Conservation (phyloP, 2,329 filamentous ascomycete species). For the Didymella pinodella region DNA sequence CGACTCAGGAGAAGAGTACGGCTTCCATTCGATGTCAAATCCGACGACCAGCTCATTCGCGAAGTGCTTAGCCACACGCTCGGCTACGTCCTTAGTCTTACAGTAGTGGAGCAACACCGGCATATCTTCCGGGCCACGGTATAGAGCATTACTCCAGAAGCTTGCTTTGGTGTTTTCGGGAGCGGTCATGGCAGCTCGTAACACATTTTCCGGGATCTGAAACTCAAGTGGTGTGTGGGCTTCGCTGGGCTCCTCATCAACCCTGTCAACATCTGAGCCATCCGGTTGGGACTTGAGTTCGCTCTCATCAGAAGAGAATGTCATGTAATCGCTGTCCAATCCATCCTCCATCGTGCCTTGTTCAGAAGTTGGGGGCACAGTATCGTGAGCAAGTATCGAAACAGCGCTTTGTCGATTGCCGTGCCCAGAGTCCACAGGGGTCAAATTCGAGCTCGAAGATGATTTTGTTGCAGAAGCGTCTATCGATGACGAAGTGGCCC, state of each 20-base stretch:
- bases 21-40: constrained; percentile 89
- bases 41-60: constrained; percentile 75
- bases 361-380: neutral
- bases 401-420: no score
- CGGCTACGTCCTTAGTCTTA: constrained; percentile 69
- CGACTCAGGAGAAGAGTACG: constrained; percentile 45
- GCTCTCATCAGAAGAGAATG: constrained; percentile 1
- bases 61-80: constrained; percentile 74
- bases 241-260: constrained; percentile 27
- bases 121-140: constrained; percentile 63
- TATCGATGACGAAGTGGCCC: neutral
- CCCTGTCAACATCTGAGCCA: constrained; percentile 11
- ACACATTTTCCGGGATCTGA: constrained; percentile 42
- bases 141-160: constrained; percentile 74
- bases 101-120: constrained; percentile 81
- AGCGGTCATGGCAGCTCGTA: constrained; percentile 43
- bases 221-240: constrained; percentile 37
- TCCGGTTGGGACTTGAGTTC: neutral
- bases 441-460: neutral
- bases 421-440: neutral
- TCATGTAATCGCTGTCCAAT: constrained; percentile 1
- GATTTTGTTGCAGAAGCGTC: neutral
- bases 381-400: neutral
- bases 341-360: neutral
- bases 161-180: constrained; percentile 40